Base-by-base conservation (phyloP, 2,329 filamentous ascomycete genomes). In the Talaromyces sp. region DNA sequence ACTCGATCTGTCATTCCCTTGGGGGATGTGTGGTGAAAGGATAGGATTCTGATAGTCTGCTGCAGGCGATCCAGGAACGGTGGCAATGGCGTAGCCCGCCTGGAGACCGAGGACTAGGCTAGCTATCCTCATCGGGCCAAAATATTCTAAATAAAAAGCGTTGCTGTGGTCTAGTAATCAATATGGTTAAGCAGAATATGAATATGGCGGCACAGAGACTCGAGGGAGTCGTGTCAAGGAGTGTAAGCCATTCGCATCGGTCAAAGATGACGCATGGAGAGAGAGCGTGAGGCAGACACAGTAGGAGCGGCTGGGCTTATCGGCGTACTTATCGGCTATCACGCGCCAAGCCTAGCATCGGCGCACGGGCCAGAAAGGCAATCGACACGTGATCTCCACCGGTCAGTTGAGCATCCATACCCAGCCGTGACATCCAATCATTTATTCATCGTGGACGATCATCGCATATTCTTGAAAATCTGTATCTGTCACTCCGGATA, bases 11-110 rank as follows among this genome's bases (percentile, higher is more conserved):
- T 70, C 71, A 22, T 41, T 41, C 6, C 64, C 66, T 60, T 75
- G 66, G 13, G 76, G 75, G 58, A 77, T 66, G 63, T 73, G 73
- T 66, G 76, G 76, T 60, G 71, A 70, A 61, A 78, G 65, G 48
- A 77, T 70, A 56, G 73, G 75, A 37, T 70, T 70, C 64, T 71
- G 50, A 47, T 63, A 63, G 59, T 33, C 39, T 43, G 54, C 52
- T 10, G 41, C 33, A 14, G 61, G 41, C 37, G 24, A 37, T 13
- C 33, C 43, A 57, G 64, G 60, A n/a, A 61, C 52, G 19, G 64
- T 65, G 64, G 64, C 60, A 31, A 65, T 16, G 35, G 19, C 64
- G 11, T 62, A 52, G 59, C 64, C 64, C 60, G 60, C 64, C 19
- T 59, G 47, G 64, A 65, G 54, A 43, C 31, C 41, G 35, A 52